Evolutionary conservation across 2,329 filamentous ascomycete species (phyloP), one percentile per base, ranked within the genome.

Genomic region (Venturia carpophila): DNA sequence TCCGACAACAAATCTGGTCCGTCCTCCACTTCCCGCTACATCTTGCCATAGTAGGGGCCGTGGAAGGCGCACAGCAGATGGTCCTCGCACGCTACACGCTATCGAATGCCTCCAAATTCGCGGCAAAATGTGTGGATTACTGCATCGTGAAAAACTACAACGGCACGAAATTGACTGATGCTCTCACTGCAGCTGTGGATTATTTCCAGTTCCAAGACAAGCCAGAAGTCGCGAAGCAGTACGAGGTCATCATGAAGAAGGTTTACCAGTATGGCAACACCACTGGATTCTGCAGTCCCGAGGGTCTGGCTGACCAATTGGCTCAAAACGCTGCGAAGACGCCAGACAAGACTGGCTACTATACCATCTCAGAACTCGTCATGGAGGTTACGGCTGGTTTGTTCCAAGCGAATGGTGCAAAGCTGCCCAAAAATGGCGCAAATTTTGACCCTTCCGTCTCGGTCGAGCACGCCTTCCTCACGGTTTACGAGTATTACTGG

Each of bases 21-120:
- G 71, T 72, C 19, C 60, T 70, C 5, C 73, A 75, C 66, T 73
- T 74, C 66, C 72, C 73, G 2, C 67, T 75, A 0, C 73, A 75
- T 66, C 66, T 70, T 3, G 67, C 68, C 13, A 66, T 73, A 24
- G 71, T 74, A 5, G 67, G 72, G 19, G 70, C 71, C 41, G 68
- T 75, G 1, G 71, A 75, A 62, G 73, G 73, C 43, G 52, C 52
- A 37, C 52, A 58, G n/a, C 52, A 58, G 13, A 58, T 58, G 52
- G 52, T 58, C 1, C 39, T 34, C 52, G 62, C 45, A 17, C 47
- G 45, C 4, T 63, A 63, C 34, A 47, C 45, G 6, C 21, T 41
- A 24, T 30, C 21, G 24, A 41, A n/a, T 17, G 24, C 42, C 24
- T 9, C n/a, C 2, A 47, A 63, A n/a, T 49, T 47, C 19, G 34